Base-by-base conservation (phyloP, 228 moss, liverwort and hornwort species). In the Sphagnum magellanicum region DNA sequence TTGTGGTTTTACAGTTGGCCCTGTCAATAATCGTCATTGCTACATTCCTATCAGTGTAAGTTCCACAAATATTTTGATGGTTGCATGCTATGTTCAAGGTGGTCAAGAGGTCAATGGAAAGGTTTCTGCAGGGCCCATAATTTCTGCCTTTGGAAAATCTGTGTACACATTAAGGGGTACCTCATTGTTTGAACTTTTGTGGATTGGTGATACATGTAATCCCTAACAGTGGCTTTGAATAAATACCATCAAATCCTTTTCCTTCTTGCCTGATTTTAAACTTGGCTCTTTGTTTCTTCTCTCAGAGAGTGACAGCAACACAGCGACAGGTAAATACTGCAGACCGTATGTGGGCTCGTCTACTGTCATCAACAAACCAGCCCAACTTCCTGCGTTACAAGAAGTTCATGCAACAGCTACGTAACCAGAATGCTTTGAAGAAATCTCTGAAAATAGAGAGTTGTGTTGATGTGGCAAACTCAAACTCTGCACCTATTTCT, bases 311-410 rank as follows among this genome's bases (percentile, higher is more conserved):
- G 65, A 88, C 90, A 3, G 79, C 75, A 10, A 81, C 87, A 4
- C 74, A 81, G 14, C 88, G 93, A 59, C 81, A 79, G 53, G 96
- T 97, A 48, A 93, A 82, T 65, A 70, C 83, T 2, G 79, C 77
- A 17, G 96, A 97, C 57, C 84, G 96, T 47, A 93, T 97, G 96
- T 97, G 96, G 96, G 96, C 96, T 49, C 89, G 96, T 6, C 91
- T 97, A 70, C 88, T 97, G 74, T 87, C 96, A 16, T 97, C 96
- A 10, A 97, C 96, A 51, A 83, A 85, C 63, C 96, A 97, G 74
- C 96, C 96, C 68, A 88, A 77, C 61, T 97, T 97, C 70, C 68
- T 79, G 46, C 63, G 79, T 1, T 91, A 96, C 68, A 50, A 32
- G 32, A 52, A 71, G 10, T 74, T 72, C 12, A 77, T 85, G 11